Percentiles rank a stretch among this genome's conserved stretches.
Evolutionary conservation across 176 grass and related monocot species (phyloP).

Genomic region (Rhynchospora breviuscula): DNA sequence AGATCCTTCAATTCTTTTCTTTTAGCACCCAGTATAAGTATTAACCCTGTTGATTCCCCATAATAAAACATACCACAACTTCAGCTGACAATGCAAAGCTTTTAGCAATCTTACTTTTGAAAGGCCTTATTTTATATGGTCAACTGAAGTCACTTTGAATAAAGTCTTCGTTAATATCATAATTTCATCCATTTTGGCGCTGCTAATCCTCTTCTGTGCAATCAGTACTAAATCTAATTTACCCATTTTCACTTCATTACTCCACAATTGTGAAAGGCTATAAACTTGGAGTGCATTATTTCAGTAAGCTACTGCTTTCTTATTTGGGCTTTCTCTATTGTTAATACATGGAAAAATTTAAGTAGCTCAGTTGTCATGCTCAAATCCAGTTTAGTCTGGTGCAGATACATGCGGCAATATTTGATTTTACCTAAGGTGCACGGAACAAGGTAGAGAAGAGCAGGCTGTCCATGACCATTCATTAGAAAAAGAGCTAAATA

Average conservation of each 20-base stretch:
- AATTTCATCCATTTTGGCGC: not conserved
- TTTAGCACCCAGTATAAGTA: constrained; percentile 39
- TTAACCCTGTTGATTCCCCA: constrained; percentile 40
- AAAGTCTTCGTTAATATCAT: not conserved
- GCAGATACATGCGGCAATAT: not conserved
- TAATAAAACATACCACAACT: not conserved
- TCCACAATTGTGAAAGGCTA: not conserved
- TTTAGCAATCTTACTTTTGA: not conserved
- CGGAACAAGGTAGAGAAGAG: constrained; percentile 95
- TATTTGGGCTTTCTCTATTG: not conserved
- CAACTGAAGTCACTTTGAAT: not conserved
- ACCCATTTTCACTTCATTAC: not conserved
- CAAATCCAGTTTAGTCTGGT: not conserved
- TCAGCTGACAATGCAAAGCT: not conserved
- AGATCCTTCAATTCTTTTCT: constrained; percentile 72
- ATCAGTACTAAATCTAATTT: not conserved
- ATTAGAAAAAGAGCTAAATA: constrained; percentile 73
- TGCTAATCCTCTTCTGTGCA: not conserved
- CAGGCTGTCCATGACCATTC: constrained; percentile 83
- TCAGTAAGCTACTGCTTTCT: not conserved
- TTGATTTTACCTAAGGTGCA: constrained; percentile 68
- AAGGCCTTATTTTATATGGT: not conserved
- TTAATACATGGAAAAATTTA: not conserved
- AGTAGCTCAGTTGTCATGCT: not conserved
- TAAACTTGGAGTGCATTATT: not conserved